Conservation (phyloP, 2,329 filamentous ascomycete genomes). For the Fusarium transvaalense region DNA sequence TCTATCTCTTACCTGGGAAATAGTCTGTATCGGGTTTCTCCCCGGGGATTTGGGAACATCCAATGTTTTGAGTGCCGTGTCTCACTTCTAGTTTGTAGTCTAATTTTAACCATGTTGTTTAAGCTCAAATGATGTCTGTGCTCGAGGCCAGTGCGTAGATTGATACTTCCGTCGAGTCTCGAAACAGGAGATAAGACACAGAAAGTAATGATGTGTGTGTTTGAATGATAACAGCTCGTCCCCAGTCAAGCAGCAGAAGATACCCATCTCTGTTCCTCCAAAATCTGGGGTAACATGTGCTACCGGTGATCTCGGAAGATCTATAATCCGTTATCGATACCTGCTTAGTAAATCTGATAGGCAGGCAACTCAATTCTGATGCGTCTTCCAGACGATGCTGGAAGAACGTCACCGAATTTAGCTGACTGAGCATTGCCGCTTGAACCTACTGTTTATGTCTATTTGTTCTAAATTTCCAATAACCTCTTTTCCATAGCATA, state of each 20-base stretch:
- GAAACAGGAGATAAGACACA: neutral
- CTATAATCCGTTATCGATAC: neutral
- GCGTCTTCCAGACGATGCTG: slow-evolving; percentile 36
- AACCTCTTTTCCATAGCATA: neutral
- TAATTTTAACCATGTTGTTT: slow-evolving; percentile 38
- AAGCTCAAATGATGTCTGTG: slow-evolving; percentile 14
- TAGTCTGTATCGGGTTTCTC: slow-evolving; percentile 6
- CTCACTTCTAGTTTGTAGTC: slow-evolving; percentile 15
- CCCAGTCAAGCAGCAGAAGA: neutral
- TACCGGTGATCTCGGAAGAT: neutral
- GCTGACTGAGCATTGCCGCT: slow-evolving; percentile 48
- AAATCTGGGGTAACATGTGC: neutral
- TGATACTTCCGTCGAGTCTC: neutral
- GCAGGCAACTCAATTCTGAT: slow-evolving; percentile 17
- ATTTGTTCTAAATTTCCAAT: neutral
- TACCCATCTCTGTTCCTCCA: neutral
- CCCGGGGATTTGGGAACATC: slow-evolving; percentile 4
- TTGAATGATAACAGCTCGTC: neutral
- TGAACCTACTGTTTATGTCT: neutral
- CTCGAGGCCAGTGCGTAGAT: slow-evolving; percentile 4
- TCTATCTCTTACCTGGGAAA: neutral
- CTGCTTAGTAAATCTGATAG: slow-evolving; percentile 23
- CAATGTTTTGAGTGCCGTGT: slow-evolving; percentile 6
- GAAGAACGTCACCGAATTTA: slow-evolving; percentile 47
- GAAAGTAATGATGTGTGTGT: neutral